Conservation (phyloP, 495 filamentous ascomycete genomes). For the Podospora didyma region DNA sequence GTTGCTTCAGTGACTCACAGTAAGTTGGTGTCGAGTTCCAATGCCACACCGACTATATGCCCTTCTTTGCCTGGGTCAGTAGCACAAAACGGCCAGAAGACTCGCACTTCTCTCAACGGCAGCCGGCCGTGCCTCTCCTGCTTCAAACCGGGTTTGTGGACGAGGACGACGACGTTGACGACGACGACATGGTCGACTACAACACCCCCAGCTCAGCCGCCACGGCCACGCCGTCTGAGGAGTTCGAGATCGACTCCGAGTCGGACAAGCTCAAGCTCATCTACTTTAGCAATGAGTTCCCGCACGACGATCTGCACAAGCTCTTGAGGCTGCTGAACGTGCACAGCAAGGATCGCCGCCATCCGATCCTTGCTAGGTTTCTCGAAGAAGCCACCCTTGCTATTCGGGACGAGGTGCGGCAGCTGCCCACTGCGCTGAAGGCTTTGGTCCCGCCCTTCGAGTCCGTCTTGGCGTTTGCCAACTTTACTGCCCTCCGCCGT, state of each 20-base stretch:
- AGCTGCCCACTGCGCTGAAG: slow-evolving; percentile 10
- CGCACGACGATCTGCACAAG: slow-evolving; percentile 32
- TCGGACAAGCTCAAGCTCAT: slow-evolving; percentile 26
- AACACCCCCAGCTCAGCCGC: too few species aligned
- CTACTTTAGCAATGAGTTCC: slow-evolving; percentile 38
- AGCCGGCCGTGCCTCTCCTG: too few species aligned
- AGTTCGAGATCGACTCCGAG: not conserved
- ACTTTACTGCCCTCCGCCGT: slow-evolving; percentile 26
- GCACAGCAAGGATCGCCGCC: slow-evolving; percentile 36
- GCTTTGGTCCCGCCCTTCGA: slow-evolving; percentile 36
- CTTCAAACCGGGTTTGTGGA: too few species aligned
- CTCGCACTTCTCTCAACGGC: too few species aligned
- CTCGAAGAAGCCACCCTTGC: slow-evolving; percentile 32
- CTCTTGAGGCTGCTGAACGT: slow-evolving; percentile 38
- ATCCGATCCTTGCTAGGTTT: slow-evolving; percentile 32
- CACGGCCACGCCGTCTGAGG: too few species aligned
- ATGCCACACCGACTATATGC: too few species aligned
- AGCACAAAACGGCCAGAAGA: too few species aligned
- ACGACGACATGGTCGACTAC: too few species aligned
- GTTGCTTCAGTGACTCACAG: too few species aligned
- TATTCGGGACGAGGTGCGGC: slow-evolving; percentile 32
- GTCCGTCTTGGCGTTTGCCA: slow-evolving; percentile 30
- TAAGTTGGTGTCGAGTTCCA: too few species aligned
- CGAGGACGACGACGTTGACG: too few species aligned
- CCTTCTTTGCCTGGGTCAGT: too few species aligned